Evolutionary conservation across 2,329 filamentous ascomycete genomes (phyloP), one percentile per base, ranked within the genome.

Genomic region (Alternaria atra): DNA sequence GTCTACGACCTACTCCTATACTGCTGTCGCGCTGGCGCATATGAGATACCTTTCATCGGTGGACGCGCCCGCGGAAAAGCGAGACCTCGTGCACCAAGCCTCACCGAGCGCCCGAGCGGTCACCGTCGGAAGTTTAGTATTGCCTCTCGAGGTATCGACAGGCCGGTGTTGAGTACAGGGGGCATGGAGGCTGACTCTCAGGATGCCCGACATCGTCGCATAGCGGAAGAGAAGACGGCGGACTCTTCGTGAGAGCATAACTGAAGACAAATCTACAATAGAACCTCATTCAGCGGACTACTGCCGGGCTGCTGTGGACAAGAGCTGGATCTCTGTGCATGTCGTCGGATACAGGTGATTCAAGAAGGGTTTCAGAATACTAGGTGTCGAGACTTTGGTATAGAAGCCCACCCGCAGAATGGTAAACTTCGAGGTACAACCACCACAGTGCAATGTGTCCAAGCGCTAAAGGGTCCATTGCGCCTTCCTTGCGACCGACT

Each of bases 1-100:
- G 56, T 88, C 64, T 90, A 90, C 80, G 89, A 91, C 73, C 75
- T 89, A 55, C 64, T 85, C 25, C 82, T 90, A 42, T 91, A 90
- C 77, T 65, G 87, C 59, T 85, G 84, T 74, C 87, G 89, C 61
- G 81, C 84, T 13, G 71, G 84, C 12, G 83, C 83, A 42, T 86
- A 89, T 74, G 84, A 89, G 61, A 76, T 90, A 2, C 88, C 88
- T 1, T 73, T 85, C 30, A 69, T 89, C 47, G 89, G 88, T 4
- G 88, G 89, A 6, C 80, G 87, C 66, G 87, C 88, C 34, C 81
- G 84, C 58, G 88, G 88, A 5, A 83, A 84, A 66, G 82, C 83
- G 58, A 81, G 86, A 63, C 89, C 89, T 6, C 81, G 87, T 64
- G 87, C 87, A 35, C 88, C 88, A 13, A 89, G 84, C 69, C 78